Evolutionary conservation across 164 flowering plant species (phyloP).

Genomic region (Saururus chinensis): DNA sequence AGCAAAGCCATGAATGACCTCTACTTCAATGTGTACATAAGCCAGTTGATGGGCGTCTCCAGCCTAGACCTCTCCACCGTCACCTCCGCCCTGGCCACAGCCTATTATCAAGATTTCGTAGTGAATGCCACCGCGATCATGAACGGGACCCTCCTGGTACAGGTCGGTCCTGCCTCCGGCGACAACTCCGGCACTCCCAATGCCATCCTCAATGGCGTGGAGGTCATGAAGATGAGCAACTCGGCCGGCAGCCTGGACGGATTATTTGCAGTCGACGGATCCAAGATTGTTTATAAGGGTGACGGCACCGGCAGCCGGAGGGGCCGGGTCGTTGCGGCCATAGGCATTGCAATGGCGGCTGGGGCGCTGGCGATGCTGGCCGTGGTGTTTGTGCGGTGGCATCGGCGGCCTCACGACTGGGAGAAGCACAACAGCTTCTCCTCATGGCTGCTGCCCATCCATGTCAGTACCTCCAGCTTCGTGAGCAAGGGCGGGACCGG

Average conservation of each 20-base stretch:
- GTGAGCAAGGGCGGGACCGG: slow-evolving; percentile 9
- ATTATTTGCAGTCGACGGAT: slow-evolving; percentile 30
- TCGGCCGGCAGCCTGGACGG: slow-evolving; percentile 60
- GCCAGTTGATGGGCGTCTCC: slow-evolving; percentile 33
- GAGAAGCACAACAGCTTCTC: slow-evolving; percentile 23
- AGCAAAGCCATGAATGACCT: slow-evolving; percentile 51
- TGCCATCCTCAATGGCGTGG: slow-evolving; percentile 79
- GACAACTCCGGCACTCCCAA: slow-evolving; percentile 25
- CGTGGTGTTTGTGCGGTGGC: slow-evolving; percentile 25
- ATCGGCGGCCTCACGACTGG: slow-evolving; percentile 36
- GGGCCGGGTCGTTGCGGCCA: slow-evolving; percentile 25
- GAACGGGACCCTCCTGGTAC: slow-evolving; percentile 41
- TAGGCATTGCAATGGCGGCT: slow-evolving; percentile 39
- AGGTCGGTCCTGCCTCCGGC: slow-evolving; percentile 47
- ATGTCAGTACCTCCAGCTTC: slow-evolving; percentile 10
- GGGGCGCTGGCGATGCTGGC: slow-evolving; percentile 31
- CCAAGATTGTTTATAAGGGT: not conserved
- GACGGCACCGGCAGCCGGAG: not conserved
- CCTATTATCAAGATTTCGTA: slow-evolving; percentile 68
- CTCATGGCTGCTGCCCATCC: slow-evolving; percentile 24
- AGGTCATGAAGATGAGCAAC: slow-evolving; percentile 79
- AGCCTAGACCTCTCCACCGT: slow-evolving; percentile 57
- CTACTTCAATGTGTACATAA: slow-evolving; percentile 71
- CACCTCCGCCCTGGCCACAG: slow-evolving; percentile 39
- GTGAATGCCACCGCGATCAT: slow-evolving; percentile 33